Percentiles rank a stretch among this genome's conserved stretches.
Evolutionary conservation across 1,284 basidiomycete genomes (phyloP).

Genomic region (Athelia psychrophila): DNA sequence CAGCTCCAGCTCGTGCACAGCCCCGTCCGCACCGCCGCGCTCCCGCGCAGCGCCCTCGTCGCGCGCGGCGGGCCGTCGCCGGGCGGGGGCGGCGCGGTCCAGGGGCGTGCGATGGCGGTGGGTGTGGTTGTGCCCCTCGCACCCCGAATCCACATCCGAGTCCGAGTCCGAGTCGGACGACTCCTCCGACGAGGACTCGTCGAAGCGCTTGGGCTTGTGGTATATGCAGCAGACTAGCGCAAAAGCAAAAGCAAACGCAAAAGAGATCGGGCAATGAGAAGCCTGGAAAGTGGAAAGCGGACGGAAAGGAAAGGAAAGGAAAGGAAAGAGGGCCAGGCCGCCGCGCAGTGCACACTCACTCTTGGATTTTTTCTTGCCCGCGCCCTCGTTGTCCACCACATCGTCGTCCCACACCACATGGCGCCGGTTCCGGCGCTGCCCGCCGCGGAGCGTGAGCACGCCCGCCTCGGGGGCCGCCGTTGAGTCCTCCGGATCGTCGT

Average conservation of each 20-base stretch:
- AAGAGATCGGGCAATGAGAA: neutral
- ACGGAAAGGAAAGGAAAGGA: neutral
- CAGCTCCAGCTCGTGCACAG: slow-evolving; percentile 32
- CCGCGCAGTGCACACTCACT: slow-evolving; percentile 41
- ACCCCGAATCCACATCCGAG: slow-evolving; percentile 35
- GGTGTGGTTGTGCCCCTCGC: slow-evolving; percentile 23
- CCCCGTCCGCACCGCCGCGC: slow-evolving; percentile 16
- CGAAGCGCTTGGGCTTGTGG: slow-evolving; percentile 74
- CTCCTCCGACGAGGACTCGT: slow-evolving; percentile 77
- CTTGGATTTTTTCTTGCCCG: slow-evolving; percentile 80
- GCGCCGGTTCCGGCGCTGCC: slow-evolving; percentile 36
- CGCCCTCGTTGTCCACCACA: slow-evolving; percentile 81
- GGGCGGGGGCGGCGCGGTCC: slow-evolving; percentile 17
- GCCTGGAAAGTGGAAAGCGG: neutral
- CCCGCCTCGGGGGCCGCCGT: slow-evolving; percentile 28
- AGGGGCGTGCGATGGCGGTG: slow-evolving; percentile 12
- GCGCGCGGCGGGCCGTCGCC: slow-evolving; percentile 17
- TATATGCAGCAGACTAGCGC: slow-evolving; percentile 92
- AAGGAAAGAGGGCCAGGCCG: too few species aligned
- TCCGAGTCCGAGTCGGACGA: slow-evolving; percentile 49
- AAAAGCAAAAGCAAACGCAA: slow-evolving; percentile 3
- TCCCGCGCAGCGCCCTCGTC: slow-evolving; percentile 16
- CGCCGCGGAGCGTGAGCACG: slow-evolving; percentile 54
- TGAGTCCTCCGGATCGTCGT: slow-evolving; percentile 19
- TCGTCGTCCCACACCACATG: slow-evolving; percentile 77